These are phyloP conservation scores for Euptelea pleiosperma DNA, from an alignment of 164 flowering plant species.

Conservation along the genomic window DNA sequence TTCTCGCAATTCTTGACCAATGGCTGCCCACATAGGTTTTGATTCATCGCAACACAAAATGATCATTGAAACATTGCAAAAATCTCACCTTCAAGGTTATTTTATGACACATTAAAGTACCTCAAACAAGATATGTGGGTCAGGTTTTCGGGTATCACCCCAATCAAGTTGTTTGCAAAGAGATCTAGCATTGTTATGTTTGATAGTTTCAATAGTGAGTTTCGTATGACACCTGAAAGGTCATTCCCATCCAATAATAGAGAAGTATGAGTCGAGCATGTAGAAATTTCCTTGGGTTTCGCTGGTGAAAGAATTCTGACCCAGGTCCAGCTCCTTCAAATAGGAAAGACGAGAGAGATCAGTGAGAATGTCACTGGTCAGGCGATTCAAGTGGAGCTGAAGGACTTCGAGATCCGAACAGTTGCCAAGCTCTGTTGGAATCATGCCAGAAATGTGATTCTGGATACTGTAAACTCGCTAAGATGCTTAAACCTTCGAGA, in stretches of 20 bases:
- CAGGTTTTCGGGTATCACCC: constrained; percentile 43
- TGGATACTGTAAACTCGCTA: constrained; percentile 37
- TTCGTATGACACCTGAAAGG: constrained; percentile 50
- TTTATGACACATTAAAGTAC: constrained; percentile 43
- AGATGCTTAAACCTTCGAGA: constrained; percentile 76
- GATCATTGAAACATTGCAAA: constrained; percentile 50
- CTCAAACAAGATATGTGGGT: constrained; percentile 28
- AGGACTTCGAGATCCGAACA: constrained; percentile 49
- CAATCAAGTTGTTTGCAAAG: constrained; percentile 50
- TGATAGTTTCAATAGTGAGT: constrained; percentile 36
- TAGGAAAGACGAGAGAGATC: constrained; percentile 42
- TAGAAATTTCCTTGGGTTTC: constrained; percentile 36
- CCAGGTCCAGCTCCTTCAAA: constrained; percentile 49
- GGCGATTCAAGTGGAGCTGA: constrained; percentile 42
- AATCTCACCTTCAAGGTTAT: constrained; percentile 59
- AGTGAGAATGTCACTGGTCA: constrained; percentile 43
- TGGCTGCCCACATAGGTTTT: constrained; percentile 67
- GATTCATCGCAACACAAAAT: constrained; percentile 52
- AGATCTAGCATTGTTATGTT: constrained; percentile 38
- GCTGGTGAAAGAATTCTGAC: constrained; percentile 42
- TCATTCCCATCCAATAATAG: constrained; percentile 41
- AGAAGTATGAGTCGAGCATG: constrained; percentile 29
- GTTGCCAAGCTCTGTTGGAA: constrained; percentile 58
- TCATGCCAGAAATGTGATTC: constrained; percentile 37
- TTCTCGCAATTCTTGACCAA: constrained; percentile 40